Percentiles rank a stretch among this genome's conserved stretches.
These are phyloP conservation scores for Hypocreales sp. DNA, from an alignment of 2,329 filamentous ascomycete genomes.

Conservation along the genomic window DNA sequence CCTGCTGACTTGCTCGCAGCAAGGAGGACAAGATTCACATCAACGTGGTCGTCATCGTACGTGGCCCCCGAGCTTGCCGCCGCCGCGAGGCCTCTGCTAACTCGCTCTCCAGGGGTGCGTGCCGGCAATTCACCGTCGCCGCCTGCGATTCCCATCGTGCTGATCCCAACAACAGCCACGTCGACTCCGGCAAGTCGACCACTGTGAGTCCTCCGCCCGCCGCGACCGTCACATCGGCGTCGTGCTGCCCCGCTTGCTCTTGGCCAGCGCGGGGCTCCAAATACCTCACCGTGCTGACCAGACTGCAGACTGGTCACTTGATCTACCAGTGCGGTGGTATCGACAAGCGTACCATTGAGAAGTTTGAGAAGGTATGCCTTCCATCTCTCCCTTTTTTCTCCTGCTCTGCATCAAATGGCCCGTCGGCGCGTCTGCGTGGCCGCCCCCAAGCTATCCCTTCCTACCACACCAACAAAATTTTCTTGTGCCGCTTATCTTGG, in stretches of 20 bases:
- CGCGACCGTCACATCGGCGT: slow-evolving; percentile 1
- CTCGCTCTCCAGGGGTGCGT: slow-evolving; percentile 12
- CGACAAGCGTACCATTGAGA: slow-evolving; percentile 99
- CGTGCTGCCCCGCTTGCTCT: slow-evolving; percentile 5
- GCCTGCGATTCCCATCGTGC: slow-evolving; percentile 15
- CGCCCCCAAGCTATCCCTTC: slow-evolving; percentile 1
- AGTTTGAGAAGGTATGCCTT: slow-evolving; percentile 95
- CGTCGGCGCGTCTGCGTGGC: too few species aligned
- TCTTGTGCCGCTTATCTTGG: neutral
- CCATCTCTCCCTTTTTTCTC: neutral
- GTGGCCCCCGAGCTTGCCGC: slow-evolving; percentile 7
- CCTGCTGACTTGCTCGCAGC: slow-evolving; percentile 31
- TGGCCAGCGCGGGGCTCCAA: slow-evolving; percentile 3
- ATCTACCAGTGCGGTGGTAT: slow-evolving; percentile 99
- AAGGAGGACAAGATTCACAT: slow-evolving; percentile 94
- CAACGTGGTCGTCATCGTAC: slow-evolving; percentile 89
- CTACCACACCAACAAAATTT: slow-evolving; percentile 1
- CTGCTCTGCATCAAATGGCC: too few species aligned
- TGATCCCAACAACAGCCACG: slow-evolving; percentile 46
- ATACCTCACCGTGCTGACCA: slow-evolving; percentile 7
- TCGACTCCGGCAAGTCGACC: slow-evolving; percentile 98
- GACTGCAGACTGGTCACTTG: slow-evolving; percentile 58
- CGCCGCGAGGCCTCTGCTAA: slow-evolving; percentile 5
- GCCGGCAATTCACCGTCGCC: slow-evolving; percentile 1
- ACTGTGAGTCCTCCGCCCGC: slow-evolving; percentile 49